These are phyloP conservation scores for Aspergillus sp. DNA, from an alignment of 2,329 filamentous ascomycete genomes.

Conservation along the genomic window DNA sequence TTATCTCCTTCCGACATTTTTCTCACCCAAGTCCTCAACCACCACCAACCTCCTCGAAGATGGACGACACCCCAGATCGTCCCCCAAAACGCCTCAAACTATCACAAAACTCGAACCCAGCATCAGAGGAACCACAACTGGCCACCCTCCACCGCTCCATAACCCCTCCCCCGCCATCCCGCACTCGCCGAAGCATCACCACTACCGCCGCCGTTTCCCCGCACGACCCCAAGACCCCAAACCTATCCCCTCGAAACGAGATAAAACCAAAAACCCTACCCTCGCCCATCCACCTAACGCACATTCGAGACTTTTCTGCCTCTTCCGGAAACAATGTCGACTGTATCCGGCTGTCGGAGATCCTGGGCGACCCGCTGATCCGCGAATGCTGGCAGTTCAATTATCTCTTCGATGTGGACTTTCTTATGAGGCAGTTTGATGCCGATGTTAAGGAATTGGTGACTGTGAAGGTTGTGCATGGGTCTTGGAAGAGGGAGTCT, in stretches of 20 bases:
- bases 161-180: constrained; percentile 29
- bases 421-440: constrained; percentile 64
- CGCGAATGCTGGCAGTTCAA: constrained; percentile 64
- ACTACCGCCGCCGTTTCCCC: not conserved
- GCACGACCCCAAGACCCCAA: not conserved
- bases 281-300: constrained; percentile 75
- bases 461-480: constrained; percentile 64
- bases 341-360: constrained; percentile 66
- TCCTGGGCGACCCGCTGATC: constrained; percentile 76
- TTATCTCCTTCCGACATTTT: constrained; percentile 6
- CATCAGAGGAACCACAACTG: constrained; percentile 13
- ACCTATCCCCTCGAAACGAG: not conserved
- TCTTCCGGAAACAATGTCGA: constrained; percentile 63
- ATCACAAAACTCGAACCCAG: constrained; percentile 7
- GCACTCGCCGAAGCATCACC: constrained; percentile 10
- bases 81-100: constrained; percentile 22
- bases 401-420: constrained; percentile 61
- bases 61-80: constrained; percentile 12
- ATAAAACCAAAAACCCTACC: constrained; percentile 21
- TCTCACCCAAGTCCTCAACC: constrained; percentile 4
- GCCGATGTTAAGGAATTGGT: constrained; percentile 58
- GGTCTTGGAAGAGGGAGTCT: constrained; percentile 71
- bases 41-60: constrained; percentile 1
- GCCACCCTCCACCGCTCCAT: constrained; percentile 37
- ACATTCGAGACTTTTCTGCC: constrained; percentile 66